Percentiles rank a stretch among this genome's conserved stretches.
Conservation (phyloP, 2,329 filamentous ascomycete species). For the Teratosphaeriaceae sp. region DNA sequence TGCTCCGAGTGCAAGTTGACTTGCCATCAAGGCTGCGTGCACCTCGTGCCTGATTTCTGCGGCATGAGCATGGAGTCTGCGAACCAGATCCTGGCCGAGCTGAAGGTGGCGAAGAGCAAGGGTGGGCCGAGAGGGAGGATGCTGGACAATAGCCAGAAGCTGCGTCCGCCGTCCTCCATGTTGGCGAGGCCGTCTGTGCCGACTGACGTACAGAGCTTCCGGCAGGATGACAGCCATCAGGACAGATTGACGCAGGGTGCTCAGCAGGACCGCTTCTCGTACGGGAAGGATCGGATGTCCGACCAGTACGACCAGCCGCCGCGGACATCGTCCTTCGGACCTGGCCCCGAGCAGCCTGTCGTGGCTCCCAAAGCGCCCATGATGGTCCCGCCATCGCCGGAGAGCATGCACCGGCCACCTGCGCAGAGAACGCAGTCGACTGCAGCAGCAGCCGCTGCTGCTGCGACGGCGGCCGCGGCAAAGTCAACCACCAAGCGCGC, state of each 20-base stretch:
- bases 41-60: conserved; percentile 96
- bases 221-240: conserved; percentile 25
- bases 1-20: conserved; percentile 93
- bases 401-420: conserved; percentile 41
- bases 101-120: conserved; percentile 62
- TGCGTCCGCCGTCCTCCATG: conserved; percentile 43
- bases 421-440: conserved; percentile 44
- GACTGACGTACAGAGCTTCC: conserved; percentile 31
- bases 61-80: conserved; percentile 98
- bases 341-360: conserved; percentile 34
- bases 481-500: conserved; percentile 40
- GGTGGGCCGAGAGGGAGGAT: conserved; percentile 31
- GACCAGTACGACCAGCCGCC: conserved; percentile 32
- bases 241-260: conserved; percentile 28
- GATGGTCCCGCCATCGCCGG: conserved; percentile 37
- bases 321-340: conserved; percentile 34
- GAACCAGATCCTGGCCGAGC: conserved; percentile 84
- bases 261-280: conserved; percentile 40
- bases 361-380: conserved; percentile 45
- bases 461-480: conserved; percentile 27
- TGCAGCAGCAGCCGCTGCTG: conserved; percentile 43
- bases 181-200: conserved; percentile 39
- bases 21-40: conserved; percentile 83
- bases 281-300: conserved; percentile 39
- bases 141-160: conserved; percentile 38